These are phyloP conservation scores for Noccaea caerulescens DNA, from an alignment of 345 rosid genomes.

Conservation along the genomic window DNA sequence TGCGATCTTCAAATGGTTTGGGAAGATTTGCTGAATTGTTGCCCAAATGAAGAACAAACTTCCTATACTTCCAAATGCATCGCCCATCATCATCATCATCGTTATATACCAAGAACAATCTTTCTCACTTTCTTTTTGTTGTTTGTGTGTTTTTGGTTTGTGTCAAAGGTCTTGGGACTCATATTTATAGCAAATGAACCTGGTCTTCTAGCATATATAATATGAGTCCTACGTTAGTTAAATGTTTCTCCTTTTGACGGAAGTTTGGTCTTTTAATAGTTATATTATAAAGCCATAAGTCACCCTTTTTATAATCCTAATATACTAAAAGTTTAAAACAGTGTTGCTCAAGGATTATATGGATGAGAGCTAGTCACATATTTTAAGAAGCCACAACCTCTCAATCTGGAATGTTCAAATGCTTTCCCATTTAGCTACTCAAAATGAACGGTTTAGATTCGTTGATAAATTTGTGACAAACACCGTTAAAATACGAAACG, in stretches of 20 bases:
- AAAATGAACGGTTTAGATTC: neutral
- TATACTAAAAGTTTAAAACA: neutral
- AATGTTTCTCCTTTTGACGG: neutral
- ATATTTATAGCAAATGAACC: neutral
- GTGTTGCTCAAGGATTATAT: neutral
- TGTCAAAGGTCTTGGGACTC: neutral
- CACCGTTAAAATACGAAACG: neutral
- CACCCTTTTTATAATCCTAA: neutral
- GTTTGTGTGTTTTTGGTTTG: neutral
- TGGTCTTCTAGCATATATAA: neutral
- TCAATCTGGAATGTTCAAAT: neutral
- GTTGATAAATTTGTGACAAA: neutral
- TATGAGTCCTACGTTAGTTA: neutral
- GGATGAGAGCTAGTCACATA: neutral
- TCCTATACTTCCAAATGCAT: conserved; percentile 33
- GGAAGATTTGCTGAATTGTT: conserved; percentile 54
- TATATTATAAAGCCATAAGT: neutral
- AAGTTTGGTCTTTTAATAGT: neutral
- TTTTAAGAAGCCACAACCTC: neutral
- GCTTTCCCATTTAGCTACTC: neutral
- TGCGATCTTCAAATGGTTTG: conserved; percentile 46
- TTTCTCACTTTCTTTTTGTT: neutral
- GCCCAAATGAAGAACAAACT: conserved; percentile 57
- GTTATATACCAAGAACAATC: neutral
- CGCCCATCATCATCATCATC: conserved; percentile 40